Percentiles rank a stretch among this genome's conserved stretches.
Evolutionary conservation across 495 filamentous ascomycete species (phyloP).

Genomic region (Cercophora samala): DNA sequence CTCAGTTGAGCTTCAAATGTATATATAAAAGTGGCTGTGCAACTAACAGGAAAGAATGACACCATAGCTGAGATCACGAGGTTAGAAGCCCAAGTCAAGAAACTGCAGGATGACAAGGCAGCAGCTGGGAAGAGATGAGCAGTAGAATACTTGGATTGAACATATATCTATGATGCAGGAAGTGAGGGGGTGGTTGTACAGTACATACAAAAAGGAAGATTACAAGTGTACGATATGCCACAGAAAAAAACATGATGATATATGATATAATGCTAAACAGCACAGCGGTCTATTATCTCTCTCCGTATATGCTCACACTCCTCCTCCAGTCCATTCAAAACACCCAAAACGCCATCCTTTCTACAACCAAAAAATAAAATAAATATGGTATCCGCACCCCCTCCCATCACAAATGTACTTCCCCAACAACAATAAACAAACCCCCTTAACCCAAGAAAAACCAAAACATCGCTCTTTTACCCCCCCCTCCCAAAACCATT

Average conservation of each 20-base stretch:
- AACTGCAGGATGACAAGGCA: constrained; percentile 15
- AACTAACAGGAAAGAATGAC: background rate
- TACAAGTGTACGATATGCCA: too few species aligned
- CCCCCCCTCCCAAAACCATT: background rate
- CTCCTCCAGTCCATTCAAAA: background rate
- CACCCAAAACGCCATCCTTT: background rate
- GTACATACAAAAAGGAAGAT: too few species aligned
- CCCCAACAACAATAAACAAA: background rate
- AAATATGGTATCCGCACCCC: background rate
- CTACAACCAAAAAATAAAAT: background rate
- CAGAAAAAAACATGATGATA: too few species aligned
- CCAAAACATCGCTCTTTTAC: background rate
- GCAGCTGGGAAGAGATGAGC: constrained; percentile 10
- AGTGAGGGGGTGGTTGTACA: too few species aligned
- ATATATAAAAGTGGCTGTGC: background rate
- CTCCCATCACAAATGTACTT: background rate
- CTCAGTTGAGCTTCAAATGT: too few species aligned
- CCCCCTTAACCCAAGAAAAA: too few species aligned
- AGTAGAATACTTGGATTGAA: too few species aligned
- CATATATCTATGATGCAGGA: too few species aligned
- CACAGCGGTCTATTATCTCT: background rate
- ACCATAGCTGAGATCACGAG: constrained; percentile 19
- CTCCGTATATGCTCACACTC: background rate
- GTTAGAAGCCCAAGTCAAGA: constrained; percentile 27
- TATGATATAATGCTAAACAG: background rate